Conservation (phyloP, 2,329 filamentous ascomycete genomes). For the Dendryphion nanum region DNA sequence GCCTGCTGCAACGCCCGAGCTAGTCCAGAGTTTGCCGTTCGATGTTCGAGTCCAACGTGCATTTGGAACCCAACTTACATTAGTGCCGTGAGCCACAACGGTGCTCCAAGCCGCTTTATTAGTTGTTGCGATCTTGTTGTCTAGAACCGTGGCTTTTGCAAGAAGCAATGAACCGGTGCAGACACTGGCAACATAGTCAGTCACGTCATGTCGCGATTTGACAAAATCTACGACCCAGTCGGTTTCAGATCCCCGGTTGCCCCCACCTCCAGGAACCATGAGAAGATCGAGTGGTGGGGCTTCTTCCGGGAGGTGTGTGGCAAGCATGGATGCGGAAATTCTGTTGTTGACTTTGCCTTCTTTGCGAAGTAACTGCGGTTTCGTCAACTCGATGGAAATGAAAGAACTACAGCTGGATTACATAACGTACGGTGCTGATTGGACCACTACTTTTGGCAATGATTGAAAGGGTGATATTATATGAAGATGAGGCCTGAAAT, state of each 20-base stretch:
- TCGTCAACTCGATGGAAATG: not conserved
- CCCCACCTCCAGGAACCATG: constrained; percentile 18
- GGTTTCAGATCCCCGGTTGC: no score
- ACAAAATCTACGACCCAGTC: no score
- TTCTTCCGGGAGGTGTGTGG: not conserved
- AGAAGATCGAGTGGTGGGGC: constrained; percentile 1
- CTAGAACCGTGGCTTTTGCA: constrained; percentile 56
- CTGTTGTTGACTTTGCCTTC: not conserved
- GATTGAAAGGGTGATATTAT: constrained; percentile 8
- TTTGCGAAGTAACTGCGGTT: no score
- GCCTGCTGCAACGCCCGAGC: constrained; percentile 59
- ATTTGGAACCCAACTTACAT: constrained; percentile 57
- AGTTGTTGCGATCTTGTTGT: constrained; percentile 58
- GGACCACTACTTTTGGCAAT: constrained; percentile 5
- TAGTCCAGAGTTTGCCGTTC: constrained; percentile 60
- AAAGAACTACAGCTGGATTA: not conserved
- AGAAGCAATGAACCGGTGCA: constrained; percentile 61
- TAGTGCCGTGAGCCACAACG: constrained; percentile 33
- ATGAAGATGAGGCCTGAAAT: constrained; percentile 3
- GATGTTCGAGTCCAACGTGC: constrained; percentile 63
- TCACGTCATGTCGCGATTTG: no score
- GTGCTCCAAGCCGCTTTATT: constrained; percentile 62
- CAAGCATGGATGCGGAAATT: not conserved
- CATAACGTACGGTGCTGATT: constrained; percentile 3
- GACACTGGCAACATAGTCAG: constrained; percentile 60